Base-by-base conservation (phyloP, 169 alveolate species). In the Eimeria zaria region DNA sequence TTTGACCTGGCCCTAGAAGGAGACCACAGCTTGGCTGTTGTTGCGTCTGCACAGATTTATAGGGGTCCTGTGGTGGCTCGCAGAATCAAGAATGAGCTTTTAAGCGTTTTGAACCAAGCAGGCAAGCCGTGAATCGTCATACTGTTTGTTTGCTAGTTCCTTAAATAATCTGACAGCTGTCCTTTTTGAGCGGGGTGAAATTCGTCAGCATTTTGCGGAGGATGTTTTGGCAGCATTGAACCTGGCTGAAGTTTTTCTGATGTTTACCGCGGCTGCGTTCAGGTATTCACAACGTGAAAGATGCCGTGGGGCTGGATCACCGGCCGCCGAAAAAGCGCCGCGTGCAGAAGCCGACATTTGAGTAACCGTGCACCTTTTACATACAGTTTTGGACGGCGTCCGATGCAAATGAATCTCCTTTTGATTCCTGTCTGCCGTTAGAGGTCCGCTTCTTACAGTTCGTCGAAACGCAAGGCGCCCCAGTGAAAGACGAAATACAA, bases 51-150 rank as follows among this genome's bases (percentile, higher is more conserved):
- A 73, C 87, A 96, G 97, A 58, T 96, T 24, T 96, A 89, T 58
- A 22, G 64, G n/a, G 97, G 97, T 41, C 97, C 97, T 3, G 64
- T 55, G 39, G 95, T 83, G 22, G 97, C 89, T 22, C 96, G 96
- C 22, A 62, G 87, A 12, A 62, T 96, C 44, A 96, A 96, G 95
- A 80, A 96, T 41, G 97, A 96, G 58, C 96, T 96, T 60, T 36
- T 62, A 58, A 27, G 30, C 89, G 24, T 89, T 39, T 88, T 96
- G 78, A 78, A 89, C 81, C 80, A 93, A 93, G 78, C 74, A 93
- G 96, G 96, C 83, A 74, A 55, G 83, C 39, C 69, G 46, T 36
- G n/a, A 78, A 11, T 76, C 87, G 20, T n/a, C n/a, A 46, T 20
- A 12, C 39, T 18, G 60, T 46, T 78, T n/a, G 27, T n/a, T 16